Evolutionary conservation across 768 basidiomycete genomes (phyloP), one percentile per base, ranked within the genome.

Genomic region (Termitomyces sp.): DNA sequence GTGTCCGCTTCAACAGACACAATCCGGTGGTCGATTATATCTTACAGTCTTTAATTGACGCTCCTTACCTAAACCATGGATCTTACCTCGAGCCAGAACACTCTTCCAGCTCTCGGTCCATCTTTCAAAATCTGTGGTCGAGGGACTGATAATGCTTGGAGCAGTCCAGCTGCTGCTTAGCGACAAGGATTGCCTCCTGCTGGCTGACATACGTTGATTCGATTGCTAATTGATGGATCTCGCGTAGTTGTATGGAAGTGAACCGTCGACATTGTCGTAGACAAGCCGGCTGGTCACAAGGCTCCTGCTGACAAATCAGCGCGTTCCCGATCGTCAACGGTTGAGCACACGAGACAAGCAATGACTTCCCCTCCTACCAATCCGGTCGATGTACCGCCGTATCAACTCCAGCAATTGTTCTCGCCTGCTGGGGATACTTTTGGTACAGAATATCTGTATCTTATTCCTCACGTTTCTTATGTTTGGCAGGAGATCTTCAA

Each of bases 11-110:
- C 84, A 10, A 92, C 78, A 27, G 77, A 73, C 16, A 90, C 80
- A 48, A 92, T 78, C 3, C 80, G 81, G 44, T 79, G 79, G 67
- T 90, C 88, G 60, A 90, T 84, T 26, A 92, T 74, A 66, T 88
- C 90, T 91, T 57, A 14, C 12, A 34, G 18, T 32, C 5, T 58
- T 44, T 4, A 46, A 41, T 37, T 7, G 27, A 27, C 32, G 46
- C 14, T 48, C 46, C 24, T 42, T 10, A 18, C n/a, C 29, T 16
- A 36, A 48, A 4, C 16, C 18, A 37, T 9, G 46, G 34, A 2
- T 62, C 75, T 46, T 56, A 87, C 88, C 87, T 76, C 78, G 76
- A 3, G 85, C 87, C 34, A 76, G 67, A 18, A 84, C 76, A 2
- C 64, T 61, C 58, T 73, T 71, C 89, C 89, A 91, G 14, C 74